phyloP scores from a whole-genome alignment of 192 early-diverging fungal genomes.

The Phycomyces blakesleeanus region DNA sequence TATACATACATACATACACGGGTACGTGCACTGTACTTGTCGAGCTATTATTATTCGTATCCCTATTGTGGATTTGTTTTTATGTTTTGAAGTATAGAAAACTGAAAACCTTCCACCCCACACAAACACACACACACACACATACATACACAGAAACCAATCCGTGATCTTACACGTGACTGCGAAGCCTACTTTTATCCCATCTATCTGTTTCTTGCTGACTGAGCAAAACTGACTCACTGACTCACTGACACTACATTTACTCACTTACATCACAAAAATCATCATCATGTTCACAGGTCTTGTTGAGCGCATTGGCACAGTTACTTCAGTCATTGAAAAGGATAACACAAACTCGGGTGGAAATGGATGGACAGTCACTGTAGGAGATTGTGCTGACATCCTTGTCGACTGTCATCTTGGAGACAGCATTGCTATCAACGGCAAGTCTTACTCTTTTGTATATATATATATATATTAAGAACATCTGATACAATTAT shows the following conservation, averaged over 20 bases:
- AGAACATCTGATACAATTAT: too few relatives aligned
- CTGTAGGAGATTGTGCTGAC: slow-evolving; percentile 61
- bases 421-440: slow-evolving; percentile 92
- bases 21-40: too few relatives aligned
- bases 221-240: neutral
- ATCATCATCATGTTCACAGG: slow-evolving; percentile 94
- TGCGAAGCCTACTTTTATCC: neutral
- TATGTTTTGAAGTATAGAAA: too few relatives aligned
- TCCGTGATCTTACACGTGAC: too few relatives aligned
- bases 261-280: neutral
- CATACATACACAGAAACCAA: too few relatives aligned
- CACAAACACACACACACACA: too few relatives aligned
- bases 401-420: slow-evolving; percentile 83
- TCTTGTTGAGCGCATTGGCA: slow-evolving; percentile 91
- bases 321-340: slow-evolving; percentile 57
- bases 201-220: neutral
- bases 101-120: too few relatives aligned
- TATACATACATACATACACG: too few relatives aligned
- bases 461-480: too few relatives aligned
- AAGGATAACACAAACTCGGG: slow-evolving; percentile 75
- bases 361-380: slow-evolving; percentile 84
- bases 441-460: slow-evolving; percentile 54
- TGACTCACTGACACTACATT: neutral
- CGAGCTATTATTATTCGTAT: too few relatives aligned
- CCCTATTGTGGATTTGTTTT: too few relatives aligned